Evolutionary conservation across 176 grass and related monocot genomes (phyloP).

Genomic region (Carex littledalei): DNA sequence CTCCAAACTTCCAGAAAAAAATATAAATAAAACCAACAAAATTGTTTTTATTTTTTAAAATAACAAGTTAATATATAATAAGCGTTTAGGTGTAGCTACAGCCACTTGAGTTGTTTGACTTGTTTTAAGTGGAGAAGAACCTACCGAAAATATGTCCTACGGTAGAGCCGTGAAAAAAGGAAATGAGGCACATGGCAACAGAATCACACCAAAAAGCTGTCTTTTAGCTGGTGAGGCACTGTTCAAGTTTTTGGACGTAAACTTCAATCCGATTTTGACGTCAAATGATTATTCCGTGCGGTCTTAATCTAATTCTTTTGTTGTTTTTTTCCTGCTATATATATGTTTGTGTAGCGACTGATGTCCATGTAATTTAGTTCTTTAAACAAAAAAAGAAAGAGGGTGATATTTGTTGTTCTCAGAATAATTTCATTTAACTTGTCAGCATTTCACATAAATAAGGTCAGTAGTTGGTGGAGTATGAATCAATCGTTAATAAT

Average conservation of each 20-base stretch:
- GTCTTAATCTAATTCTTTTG: neutral
- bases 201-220: slow-evolving; percentile 4
- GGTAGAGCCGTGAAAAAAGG: neutral
- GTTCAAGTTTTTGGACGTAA: slow-evolving; percentile 19
- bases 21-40: neutral
- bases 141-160: neutral
- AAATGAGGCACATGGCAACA: slow-evolving; percentile 22
- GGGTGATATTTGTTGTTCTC: neutral
- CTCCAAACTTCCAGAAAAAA: neutral
- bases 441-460: neutral
- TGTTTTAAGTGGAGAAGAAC: neutral
- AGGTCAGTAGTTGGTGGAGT: neutral
- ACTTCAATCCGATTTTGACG: slow-evolving; percentile 14
- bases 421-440: neutral
- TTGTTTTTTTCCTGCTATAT: neutral
- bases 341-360: neutral
- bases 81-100: neutral
- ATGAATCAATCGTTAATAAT: neutral
- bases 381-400: neutral
- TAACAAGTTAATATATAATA: neutral
- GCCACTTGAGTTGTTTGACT: neutral
- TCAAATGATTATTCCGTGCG: neutral
- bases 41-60: neutral
- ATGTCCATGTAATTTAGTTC: neutral
- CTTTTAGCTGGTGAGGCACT: slow-evolving; percentile 11